Evolutionary conservation across 345 rosid genomes (phyloP), one percentile per base, ranked within the genome.

Genomic region (Murraya paniculata): DNA sequence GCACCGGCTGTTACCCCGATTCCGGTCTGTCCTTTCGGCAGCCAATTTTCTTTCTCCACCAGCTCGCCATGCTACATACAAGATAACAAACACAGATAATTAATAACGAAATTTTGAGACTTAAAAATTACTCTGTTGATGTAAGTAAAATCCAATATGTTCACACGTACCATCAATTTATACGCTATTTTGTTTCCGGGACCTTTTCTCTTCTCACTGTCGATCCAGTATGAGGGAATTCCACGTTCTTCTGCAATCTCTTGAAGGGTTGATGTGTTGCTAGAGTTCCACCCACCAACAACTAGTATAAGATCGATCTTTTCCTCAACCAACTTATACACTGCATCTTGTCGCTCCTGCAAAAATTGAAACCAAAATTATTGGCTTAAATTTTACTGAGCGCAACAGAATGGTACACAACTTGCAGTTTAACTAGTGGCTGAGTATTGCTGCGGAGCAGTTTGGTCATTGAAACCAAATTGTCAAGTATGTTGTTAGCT

Each of bases 321-420:
- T 55, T 94, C 94, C 73, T 94, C 97, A 66, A 96, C 97, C 80
- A 96, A 71, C 83, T 92, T 90, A 81, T 85, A 91, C 87, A 96
- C 91, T 80, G 99, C 99, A 80, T 96, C 98, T 87, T 96, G 99
- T 68, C 99, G 81, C 84, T 92, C 98, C 97, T 96, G 91, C 59
- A 82, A 82, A 75, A 64, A 7, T 33, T 64, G 50, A 14, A 67
- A 24, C 9, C 56, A 68, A n/a, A 27, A 30, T 33, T 62, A 24
- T 68, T 19, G 28, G n/a, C 45, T 25, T 68, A 77, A 21, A 33
- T 55, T 68, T 78, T 30, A 73, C 48, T 53, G 18, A 72, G 48
- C 30, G 16, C 11, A 50, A 65, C 36, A 9, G 25, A 14, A 33
- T 24, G 2, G 19, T 14, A 55, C 64, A 38, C 45, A 62, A 69